These are phyloP conservation scores for Wickerhamiella kurtzmanii DNA, from an alignment of 805 yeast species.

Conservation along the genomic window DNA sequence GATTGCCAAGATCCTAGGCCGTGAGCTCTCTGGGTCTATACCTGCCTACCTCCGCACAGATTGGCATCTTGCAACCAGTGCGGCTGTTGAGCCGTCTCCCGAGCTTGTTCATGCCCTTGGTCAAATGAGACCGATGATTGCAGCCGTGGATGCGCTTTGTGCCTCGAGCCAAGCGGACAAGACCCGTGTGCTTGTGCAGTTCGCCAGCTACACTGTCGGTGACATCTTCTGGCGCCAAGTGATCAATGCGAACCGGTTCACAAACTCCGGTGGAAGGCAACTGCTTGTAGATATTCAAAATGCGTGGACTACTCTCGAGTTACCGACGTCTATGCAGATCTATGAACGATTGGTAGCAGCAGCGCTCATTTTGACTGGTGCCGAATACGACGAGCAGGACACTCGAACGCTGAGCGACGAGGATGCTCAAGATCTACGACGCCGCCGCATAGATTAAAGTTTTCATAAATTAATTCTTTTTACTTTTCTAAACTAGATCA, in stretches of 20 bases:
- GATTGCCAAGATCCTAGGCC: conserved; percentile 4
- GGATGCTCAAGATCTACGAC: not conserved
- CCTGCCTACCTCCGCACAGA: conserved; percentile 8
- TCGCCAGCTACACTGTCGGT: conserved; percentile 24
- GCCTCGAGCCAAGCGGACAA: conserved; percentile 23
- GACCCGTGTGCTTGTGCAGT: conserved; percentile 17
- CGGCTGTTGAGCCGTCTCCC: not conserved
- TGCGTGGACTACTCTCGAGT: conserved; percentile 20
- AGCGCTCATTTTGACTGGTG: not conserved
- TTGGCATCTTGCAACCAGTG: conserved; percentile 17
- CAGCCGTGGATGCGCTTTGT: conserved; percentile 22
- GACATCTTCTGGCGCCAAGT: conserved; percentile 29
- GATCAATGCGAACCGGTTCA: conserved; percentile 29
- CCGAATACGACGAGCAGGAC: not conserved
- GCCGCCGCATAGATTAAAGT: not conserved
- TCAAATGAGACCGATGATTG: conserved; percentile 11
- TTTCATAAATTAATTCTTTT: no score
- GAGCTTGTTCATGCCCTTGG: conserved; percentile 6
- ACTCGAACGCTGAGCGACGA: not conserved
- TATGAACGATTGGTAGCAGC: conserved; percentile 2
- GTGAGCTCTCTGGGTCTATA: conserved; percentile 6
- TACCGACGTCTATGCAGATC: not conserved
- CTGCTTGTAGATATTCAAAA: conserved; percentile 25
- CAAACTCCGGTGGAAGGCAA: conserved; percentile 26
- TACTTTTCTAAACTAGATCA: not conserved